Evolutionary conservation across 2,329 filamentous ascomycete species (phyloP).

Genomic region (Phaeoacremonium minimum): DNA sequence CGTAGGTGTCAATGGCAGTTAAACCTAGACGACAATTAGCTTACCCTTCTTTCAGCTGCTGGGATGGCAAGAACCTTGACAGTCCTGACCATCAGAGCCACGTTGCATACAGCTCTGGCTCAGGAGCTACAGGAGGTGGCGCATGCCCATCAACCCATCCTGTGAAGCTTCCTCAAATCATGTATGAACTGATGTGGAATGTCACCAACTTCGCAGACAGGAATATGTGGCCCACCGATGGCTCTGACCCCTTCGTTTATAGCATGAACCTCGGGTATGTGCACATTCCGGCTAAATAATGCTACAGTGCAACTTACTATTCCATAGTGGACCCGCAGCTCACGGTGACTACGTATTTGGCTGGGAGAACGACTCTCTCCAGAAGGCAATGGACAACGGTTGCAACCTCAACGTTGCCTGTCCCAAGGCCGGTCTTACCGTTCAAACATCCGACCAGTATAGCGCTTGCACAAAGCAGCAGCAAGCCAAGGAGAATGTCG

Average conservation of each 20-base stretch:
- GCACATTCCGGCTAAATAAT: no score
- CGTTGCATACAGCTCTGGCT: slow-evolving; percentile 38
- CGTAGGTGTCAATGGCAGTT: slow-evolving; percentile 18
- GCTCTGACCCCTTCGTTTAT: slow-evolving; percentile 36
- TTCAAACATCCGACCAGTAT: slow-evolving; percentile 38
- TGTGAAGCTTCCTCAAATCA: slow-evolving; percentile 42
- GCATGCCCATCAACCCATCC: slow-evolving; percentile 39
- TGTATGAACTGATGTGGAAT: slow-evolving; percentile 46
- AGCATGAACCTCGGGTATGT: slow-evolving; percentile 37
- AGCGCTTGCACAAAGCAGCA: slow-evolving; percentile 40
- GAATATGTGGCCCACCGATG: slow-evolving; percentile 36
- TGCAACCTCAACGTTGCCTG: slow-evolving; percentile 43
- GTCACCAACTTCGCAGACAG: slow-evolving; percentile 33
- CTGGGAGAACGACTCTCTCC: slow-evolving; percentile 43
- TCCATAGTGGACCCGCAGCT: slow-evolving; percentile 36
- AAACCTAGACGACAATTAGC: neutral
- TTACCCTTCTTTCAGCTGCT: slow-evolving; percentile 1
- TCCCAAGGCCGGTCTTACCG: slow-evolving; percentile 35
- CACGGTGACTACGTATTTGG: slow-evolving; percentile 50
- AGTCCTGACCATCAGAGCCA: slow-evolving; percentile 23
- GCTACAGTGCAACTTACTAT: slow-evolving; percentile 1
- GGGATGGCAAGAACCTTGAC: slow-evolving; percentile 12
- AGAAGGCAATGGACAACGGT: slow-evolving; percentile 40
- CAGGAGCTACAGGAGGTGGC: slow-evolving; percentile 39
- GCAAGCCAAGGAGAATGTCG: slow-evolving; percentile 42